phyloP scores from a whole-genome alignment of 192 early-diverging fungal genomes.

The Rhizophagus clarus region DNA sequence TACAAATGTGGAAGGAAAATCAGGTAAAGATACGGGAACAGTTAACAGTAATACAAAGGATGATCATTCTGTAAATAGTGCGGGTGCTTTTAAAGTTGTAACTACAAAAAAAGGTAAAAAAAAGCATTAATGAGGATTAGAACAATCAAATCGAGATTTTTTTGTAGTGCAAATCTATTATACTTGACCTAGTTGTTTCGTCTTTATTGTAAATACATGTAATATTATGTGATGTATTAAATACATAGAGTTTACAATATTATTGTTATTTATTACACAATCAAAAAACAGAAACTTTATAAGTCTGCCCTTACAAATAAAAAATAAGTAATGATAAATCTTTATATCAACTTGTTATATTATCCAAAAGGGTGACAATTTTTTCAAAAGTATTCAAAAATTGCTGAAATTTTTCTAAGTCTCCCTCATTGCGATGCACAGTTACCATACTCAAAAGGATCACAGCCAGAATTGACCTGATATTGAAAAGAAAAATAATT shows the following conservation, averaged over 20 bases:
- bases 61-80: conserved; percentile 4
- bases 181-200: too few relatives aligned
- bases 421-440: conserved; percentile 12
- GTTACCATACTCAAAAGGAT: not conserved
- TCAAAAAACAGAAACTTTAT: too few relatives aligned
- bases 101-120: conserved; percentile 50
- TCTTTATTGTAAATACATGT: too few relatives aligned
- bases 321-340: too few relatives aligned
- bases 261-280: too few relatives aligned
- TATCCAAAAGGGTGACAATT: not conserved
- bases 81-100: conserved; percentile 44
- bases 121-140: conserved; percentile 25
- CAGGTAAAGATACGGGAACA: conserved; percentile 34
- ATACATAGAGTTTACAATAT: too few relatives aligned
- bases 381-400: conserved; percentile 25
- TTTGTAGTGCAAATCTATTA: too few relatives aligned
- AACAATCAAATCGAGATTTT: not conserved
- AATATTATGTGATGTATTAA: too few relatives aligned
- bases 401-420: conserved; percentile 20
- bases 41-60: conserved; percentile 25
- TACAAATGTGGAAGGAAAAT: conserved; percentile 30
- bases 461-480: conserved; percentile 14
- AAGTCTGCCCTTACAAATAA: too few relatives aligned
- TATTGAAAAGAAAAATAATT: not conserved
- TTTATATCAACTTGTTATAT: not conserved